These are phyloP conservation scores for Sugiyamaella chiloensis DNA, from an alignment of 805 yeast species.

Conservation along the genomic window DNA sequence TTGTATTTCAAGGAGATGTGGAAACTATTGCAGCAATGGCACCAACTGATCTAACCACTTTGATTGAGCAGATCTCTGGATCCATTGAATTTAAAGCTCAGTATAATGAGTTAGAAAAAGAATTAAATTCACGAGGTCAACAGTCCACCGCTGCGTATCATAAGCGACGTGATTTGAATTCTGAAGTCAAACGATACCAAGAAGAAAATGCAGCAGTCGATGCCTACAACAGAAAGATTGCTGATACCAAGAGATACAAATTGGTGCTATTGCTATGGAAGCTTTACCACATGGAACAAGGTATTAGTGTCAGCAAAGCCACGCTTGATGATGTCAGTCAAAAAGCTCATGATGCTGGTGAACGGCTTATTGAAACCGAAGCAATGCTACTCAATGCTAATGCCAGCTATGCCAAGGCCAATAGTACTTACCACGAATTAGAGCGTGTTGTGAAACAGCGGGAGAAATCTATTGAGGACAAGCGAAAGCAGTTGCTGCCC, in stretches of 20 bases:
- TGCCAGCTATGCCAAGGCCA: conserved; percentile 14
- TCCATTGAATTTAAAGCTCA: conserved; percentile 64
- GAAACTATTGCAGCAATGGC: conserved; percentile 90
- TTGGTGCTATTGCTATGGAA: conserved; percentile 56
- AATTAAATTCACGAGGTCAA: conserved; percentile 31
- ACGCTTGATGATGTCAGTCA: conserved; percentile 27
- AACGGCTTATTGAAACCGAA: conserved; percentile 23
- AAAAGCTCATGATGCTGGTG: conserved; percentile 13
- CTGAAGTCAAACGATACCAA: conserved; percentile 73
- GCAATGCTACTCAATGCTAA: conserved; percentile 16
- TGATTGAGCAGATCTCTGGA: conserved; percentile 83
- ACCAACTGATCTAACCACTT: conserved; percentile 63
- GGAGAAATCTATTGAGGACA: conserved; percentile 43
- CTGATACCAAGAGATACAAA: conserved; percentile 38
- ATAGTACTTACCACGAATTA: conserved; percentile 29
- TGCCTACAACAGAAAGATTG: conserved; percentile 53
- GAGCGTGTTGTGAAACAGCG: conserved; percentile 36
- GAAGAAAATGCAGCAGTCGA: conserved; percentile 74
- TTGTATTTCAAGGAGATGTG: conserved; percentile 96
- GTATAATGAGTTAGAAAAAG: conserved; percentile 62
- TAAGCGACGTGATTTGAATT: conserved; percentile 63
- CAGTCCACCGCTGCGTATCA: conserved; percentile 61
- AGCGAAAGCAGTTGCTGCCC: conserved; percentile 56
- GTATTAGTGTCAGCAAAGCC: conserved; percentile 27
- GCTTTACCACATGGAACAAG: conserved; percentile 55